Evolutionary conservation across 345 rosid species (phyloP), one percentile per base, ranked within the genome.

Genomic region (Pistacia integerrima): DNA sequence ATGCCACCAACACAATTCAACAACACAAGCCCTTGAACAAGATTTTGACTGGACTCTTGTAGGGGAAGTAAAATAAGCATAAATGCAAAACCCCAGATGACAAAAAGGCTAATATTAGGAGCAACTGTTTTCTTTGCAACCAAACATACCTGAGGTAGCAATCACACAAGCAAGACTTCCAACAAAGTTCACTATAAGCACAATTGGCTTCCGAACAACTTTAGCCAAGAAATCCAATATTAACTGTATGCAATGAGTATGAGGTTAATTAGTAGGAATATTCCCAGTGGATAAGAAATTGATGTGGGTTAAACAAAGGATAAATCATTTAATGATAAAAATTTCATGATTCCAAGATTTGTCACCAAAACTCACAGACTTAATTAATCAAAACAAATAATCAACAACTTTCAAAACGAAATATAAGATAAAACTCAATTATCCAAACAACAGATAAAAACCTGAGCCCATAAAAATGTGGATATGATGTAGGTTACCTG

Each of bases 81-180:
- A 64, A 41, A 41, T 41, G 52, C 33, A 25, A 68, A 72, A 76
- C 52, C 30, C 58, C 35, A 72, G 75, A 57, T 17, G 48, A 2
- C 62, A 59, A 16, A 59, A 64, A 57, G 54, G 11, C 59, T 69
- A 30, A 69, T 48, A 5, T 41, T 25, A 63, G 35, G 14, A 0
- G 3, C 33, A 41, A 25, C 4, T 30, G 49, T 54, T 70, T 64
- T 28, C 11, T 18, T 70, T 38, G 44, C 65, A 71, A 65, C 54
- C 67, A 69, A 33, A 5, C 30, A 36, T 75, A 85, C 97, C 97
- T 78, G 97, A 87, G 73, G 97, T 97, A 62, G 98, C 97, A 36
- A 94, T 93, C 11, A 94, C 88, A 81, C 98, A 94, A 82, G 98
- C 97, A 73, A 93, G 97, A 80, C 98, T 94, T 72, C 98, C 98